Conservation (phyloP, 495 filamentous ascomycete species). For the Aspergillus biplanus region DNA sequence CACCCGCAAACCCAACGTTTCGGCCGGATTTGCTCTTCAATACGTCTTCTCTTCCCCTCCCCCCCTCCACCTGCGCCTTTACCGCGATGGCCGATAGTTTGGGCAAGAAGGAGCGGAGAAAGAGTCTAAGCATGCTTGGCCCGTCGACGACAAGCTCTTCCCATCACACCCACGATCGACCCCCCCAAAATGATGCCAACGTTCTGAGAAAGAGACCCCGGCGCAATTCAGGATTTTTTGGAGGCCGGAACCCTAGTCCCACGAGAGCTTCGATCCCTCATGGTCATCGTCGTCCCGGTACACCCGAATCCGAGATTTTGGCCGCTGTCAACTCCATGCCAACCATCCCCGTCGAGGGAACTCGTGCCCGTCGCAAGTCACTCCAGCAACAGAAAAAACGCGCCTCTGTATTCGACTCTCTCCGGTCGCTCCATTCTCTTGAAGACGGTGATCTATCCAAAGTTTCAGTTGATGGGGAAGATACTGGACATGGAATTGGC, state of each 20-base stretch:
- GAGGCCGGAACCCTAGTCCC: constrained; percentile 35
- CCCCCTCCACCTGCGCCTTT: constrained; percentile 22
- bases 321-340: constrained; percentile 28
- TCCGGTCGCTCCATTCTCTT: constrained; percentile 54
- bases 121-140: constrained; percentile 48
- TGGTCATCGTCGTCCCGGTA: constrained; percentile 37
- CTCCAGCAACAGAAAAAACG: constrained; percentile 52
- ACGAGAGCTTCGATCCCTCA: constrained; percentile 21
- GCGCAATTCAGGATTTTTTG: constrained; percentile 52
- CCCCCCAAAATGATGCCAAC: constrained; percentile 43
- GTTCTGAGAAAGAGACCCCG: constrained; percentile 42
- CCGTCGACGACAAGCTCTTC: constrained; percentile 34
- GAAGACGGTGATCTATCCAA: constrained; percentile 54
- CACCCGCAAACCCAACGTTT: constrained; percentile 23
- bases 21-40: constrained; percentile 8
- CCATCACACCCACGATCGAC: constrained; percentile 37
- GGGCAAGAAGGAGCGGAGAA: constrained; percentile 48
- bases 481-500: constrained; percentile 41
- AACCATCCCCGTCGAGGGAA: constrained; percentile 31
- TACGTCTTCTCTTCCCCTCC: constrained; percentile 15
- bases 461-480: constrained; percentile 37
- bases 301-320: constrained; percentile 33
- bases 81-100: constrained; percentile 45
- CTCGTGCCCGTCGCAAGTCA: constrained; percentile 46
- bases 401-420: constrained; percentile 59